phyloP scores from a whole-genome alignment of 169 alveolate species.

The Babesia bigemina region DNA sequence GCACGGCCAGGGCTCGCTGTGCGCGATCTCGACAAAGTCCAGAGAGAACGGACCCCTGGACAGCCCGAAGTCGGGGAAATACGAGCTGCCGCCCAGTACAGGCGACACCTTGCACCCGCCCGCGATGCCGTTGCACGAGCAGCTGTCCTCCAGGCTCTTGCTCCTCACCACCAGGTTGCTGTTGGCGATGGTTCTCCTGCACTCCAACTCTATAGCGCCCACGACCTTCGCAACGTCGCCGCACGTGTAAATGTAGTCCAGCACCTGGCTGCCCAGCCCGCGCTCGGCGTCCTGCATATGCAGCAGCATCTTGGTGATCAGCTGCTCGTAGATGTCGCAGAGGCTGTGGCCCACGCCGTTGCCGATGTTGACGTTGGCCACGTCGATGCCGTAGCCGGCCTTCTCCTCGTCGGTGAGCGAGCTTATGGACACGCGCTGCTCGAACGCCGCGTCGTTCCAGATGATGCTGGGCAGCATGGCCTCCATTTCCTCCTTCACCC shows the following conservation, averaged over 20 bases:
- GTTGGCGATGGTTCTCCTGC: background rate
- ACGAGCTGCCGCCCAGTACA: slow-evolving; percentile 4
- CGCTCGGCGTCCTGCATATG: slow-evolving; percentile 70
- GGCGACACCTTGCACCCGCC: slow-evolving; percentile 44
- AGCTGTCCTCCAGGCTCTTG: slow-evolving; percentile 10
- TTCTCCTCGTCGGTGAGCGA: slow-evolving; percentile 28
- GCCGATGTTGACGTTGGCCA: background rate
- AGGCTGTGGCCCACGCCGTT: slow-evolving; percentile 36
- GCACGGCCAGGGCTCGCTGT: background rate
- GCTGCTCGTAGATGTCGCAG: slow-evolving; percentile 54
- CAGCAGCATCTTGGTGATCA: slow-evolving; percentile 62
- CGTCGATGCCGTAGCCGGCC: slow-evolving; percentile 18
- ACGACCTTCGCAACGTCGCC: slow-evolving; percentile 54
- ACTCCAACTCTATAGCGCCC: slow-evolving; percentile 52
- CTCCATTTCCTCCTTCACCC: slow-evolving; percentile 53
- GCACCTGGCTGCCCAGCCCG: slow-evolving; percentile 21
- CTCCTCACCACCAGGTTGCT: background rate
- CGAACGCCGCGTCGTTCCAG: slow-evolving; percentile 64
- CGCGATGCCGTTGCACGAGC: slow-evolving; percentile 36
- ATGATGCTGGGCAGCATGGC: slow-evolving; percentile 20
- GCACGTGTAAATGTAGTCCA: slow-evolving; percentile 62
- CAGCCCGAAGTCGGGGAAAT: slow-evolving; percentile 30
- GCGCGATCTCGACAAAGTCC: slow-evolving; percentile 28
- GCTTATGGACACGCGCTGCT: slow-evolving; percentile 20
- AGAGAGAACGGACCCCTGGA: slow-evolving; percentile 28